phyloP scores from a whole-genome alignment of 192 early-diverging fungal genomes.

The Backusella circina region DNA sequence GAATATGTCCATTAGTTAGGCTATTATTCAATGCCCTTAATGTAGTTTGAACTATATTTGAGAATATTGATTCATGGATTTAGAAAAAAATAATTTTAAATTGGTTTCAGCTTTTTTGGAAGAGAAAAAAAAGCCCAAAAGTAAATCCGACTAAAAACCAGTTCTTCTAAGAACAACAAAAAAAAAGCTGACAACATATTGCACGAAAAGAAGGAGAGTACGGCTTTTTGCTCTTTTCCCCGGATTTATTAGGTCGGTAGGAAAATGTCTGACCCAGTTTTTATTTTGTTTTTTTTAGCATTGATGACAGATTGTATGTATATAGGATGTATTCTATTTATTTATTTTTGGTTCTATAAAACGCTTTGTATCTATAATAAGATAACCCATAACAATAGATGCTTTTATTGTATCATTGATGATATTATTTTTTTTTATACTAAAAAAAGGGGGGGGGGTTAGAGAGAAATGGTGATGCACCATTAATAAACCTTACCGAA shows the following conservation, averaged over 20 bases:
- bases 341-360: too few species aligned
- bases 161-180: not conserved
- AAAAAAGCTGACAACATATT: not conserved
- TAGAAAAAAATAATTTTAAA: not conserved
- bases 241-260: too few species aligned
- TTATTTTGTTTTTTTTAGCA: not conserved
- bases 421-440: too few species aligned
- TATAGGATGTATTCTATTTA: too few species aligned
- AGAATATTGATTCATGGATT: not conserved
- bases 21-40: not conserved
- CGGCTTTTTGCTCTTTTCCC: not conserved
- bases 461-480: too few species aligned
- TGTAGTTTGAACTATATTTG: not conserved
- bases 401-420: too few species aligned
- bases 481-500: too few species aligned
- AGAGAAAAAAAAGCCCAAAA: not conserved
- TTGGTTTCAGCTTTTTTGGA: not conserved
- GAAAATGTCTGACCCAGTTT: too few species aligned
- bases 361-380: too few species aligned
- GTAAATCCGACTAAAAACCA: not conserved
- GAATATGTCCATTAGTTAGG: too few species aligned
- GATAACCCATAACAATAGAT: too few species aligned
- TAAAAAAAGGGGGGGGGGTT: too few species aligned
- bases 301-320: not conserved
- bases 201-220: not conserved